Evolutionary conservation across 495 filamentous ascomycete species (phyloP).

Genomic region (Neurospora sp.): DNA sequence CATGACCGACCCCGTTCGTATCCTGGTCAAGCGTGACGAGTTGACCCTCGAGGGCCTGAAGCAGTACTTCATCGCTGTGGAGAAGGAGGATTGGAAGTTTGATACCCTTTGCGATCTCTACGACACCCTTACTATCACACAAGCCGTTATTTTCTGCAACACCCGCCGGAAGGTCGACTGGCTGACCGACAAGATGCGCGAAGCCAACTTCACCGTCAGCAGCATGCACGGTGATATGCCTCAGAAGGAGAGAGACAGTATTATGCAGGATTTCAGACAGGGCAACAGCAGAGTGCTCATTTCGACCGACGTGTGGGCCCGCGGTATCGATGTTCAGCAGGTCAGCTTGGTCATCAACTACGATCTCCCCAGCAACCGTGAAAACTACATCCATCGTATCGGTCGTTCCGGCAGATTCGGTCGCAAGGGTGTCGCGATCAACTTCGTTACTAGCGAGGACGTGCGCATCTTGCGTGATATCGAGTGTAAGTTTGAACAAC

Average conservation of each 20-base stretch:
- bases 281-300: conserved; percentile 97
- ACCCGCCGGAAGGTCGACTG: conserved; percentile 99
- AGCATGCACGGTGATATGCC: conserved; percentile 99
- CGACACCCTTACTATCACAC: conserved; percentile 98
- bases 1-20: conserved; percentile 98
- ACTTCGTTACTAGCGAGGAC: conserved; percentile 98
- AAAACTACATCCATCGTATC: conserved; percentile 99
- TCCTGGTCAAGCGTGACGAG: conserved; percentile 98
- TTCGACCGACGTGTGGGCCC: conserved; percentile 91
- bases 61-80: conserved; percentile 99
- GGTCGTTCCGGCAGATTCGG: conserved; percentile 98
- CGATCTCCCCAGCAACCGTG: conserved; percentile 94
- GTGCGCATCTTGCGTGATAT: conserved; percentile 99
- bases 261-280: conserved; percentile 99
- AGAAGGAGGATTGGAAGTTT: conserved; percentile 99
- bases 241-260: conserved; percentile 90
- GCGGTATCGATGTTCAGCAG: conserved; percentile 99
- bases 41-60: conserved; percentile 98
- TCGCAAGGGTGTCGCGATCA: conserved; percentile 99
- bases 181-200: conserved; percentile 97
- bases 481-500: conserved; percentile 42
- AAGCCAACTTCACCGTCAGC: conserved; percentile 96
- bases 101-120: conserved; percentile 98
- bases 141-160: conserved; percentile 99
- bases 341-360: conserved; percentile 99